Conservation (phyloP, 192 early-diverging fungal species). For the Coemansia sp. region DNA sequence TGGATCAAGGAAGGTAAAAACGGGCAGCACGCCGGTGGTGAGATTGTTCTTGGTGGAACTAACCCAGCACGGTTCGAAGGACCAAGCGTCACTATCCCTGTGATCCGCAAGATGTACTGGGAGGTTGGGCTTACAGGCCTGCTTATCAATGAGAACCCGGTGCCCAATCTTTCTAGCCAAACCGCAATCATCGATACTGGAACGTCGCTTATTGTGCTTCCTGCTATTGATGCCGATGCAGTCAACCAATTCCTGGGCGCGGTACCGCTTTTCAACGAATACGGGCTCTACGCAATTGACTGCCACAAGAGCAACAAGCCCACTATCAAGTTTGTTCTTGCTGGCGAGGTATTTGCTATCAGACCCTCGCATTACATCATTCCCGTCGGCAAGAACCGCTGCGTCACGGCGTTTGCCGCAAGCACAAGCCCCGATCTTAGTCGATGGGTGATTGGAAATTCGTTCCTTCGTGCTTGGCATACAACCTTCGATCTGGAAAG, state of each 20-base stretch:
- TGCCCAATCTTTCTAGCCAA: constrained; percentile 35
- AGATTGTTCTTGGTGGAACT: constrained; percentile 45
- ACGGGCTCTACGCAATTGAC: constrained; percentile 44
- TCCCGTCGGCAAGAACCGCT: constrained; percentile 36
- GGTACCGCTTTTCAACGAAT: constrained; percentile 35
- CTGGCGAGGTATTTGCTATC: constrained; percentile 41
- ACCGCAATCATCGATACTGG: constrained; percentile 63
- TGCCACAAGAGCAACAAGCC: constrained; percentile 44
- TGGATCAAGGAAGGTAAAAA: constrained; percentile 41
- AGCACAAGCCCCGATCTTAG: constrained; percentile 56
- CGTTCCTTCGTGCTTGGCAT: constrained; percentile 54
- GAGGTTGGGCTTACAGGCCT: constrained; percentile 54
- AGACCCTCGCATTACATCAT: constrained; percentile 45
- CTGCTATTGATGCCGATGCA: constrained; percentile 34
- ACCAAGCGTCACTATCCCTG: constrained; percentile 47
- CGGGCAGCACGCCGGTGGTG: constrained; percentile 49
- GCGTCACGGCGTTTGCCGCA: constrained; percentile 62
- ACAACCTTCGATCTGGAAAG: constrained; percentile 47
- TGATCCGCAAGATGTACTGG: constrained; percentile 59
- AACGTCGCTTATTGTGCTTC: constrained; percentile 58
- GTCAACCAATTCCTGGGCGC: constrained; percentile 52
- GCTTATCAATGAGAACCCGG: constrained; percentile 27
- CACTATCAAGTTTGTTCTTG: constrained; percentile 37
- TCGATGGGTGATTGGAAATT: constrained; percentile 57
- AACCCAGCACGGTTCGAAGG: constrained; percentile 46